Base-by-base conservation (phyloP, 305 asterid species). In the Fraxinus latifolia region DNA sequence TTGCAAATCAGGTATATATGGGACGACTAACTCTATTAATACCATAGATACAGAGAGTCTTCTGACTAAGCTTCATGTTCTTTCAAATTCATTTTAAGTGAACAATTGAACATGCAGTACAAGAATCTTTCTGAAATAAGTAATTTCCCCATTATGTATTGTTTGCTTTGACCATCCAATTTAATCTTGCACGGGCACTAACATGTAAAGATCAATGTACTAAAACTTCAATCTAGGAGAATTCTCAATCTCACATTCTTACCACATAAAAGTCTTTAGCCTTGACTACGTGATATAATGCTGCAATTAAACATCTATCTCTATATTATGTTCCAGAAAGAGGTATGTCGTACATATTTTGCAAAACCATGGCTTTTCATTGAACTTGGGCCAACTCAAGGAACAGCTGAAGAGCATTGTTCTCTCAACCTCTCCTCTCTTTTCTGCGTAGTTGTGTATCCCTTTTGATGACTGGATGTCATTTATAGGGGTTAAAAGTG, bases 1-100 rank as follows among this genome's bases (percentile, higher is more conserved):
- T 95, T 47, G 98, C 98, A 0, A 92, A 93, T 86, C 95, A 93
- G 98, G 98, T 94, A 72, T 39, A 34, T 34, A 42, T 36, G 5
- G 2, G 33, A 4, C 4, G 36, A 33, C 36, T 4, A 33, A 33
- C 36, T 33, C 36, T 33, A 33, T 4, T 33, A 33, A 0, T 33
- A 33, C 36, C 36, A 4, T 33, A 33, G 36, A 33, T 33, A 33
- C 36, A 0, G 5, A 33, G 36, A 3, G 0, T 33, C 0, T 33
- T 33, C 36, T 33, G 36, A 4, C 36, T 33, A 33, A 33, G 11
- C 67, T 55, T 17, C 3, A 17, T 17, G 67, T 4, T 55, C 3
- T 55, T 55, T 55, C 25, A 42, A 42, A 42, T 2, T 42, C 53
- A 2, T 42, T 39, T 11, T 42, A 11, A 42, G 53, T 42, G 50